Conservation (phyloP, 2,329 filamentous ascomycete genomes). For the Fusarium mexicanum region DNA sequence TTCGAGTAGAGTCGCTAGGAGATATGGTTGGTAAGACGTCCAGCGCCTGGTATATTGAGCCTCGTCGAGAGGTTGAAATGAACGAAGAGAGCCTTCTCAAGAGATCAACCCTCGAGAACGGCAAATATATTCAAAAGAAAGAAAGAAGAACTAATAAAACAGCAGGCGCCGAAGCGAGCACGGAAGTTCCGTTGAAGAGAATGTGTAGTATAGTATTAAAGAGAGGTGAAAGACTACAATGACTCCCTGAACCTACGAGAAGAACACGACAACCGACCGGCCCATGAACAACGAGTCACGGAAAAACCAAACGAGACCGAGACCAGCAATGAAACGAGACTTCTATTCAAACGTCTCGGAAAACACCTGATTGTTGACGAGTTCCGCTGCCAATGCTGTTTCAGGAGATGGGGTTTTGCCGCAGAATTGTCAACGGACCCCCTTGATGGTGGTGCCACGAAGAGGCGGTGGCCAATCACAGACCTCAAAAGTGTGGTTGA, state of each 20-base stretch:
- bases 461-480: constrained; percentile 41
- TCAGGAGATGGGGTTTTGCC: constrained; percentile 43
- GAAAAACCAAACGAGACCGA: constrained; percentile 31
- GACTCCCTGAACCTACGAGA: not conserved
- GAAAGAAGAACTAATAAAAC: constrained; percentile 10
- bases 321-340: constrained; percentile 37
- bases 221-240: constrained; percentile 7
- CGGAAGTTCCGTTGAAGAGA: constrained; percentile 19
- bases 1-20: not conserved
- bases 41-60: constrained; percentile 37
- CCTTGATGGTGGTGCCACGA: constrained; percentile 22
- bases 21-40: constrained; percentile 35
- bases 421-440: constrained; percentile 31
- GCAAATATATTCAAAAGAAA: constrained; percentile 18
- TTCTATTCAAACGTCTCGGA: constrained; percentile 37
- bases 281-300: constrained; percentile 4
- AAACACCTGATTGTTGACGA: constrained; percentile 41
- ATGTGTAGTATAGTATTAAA: constrained; percentile 25
- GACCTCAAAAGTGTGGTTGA: constrained; percentile 11
- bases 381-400: constrained; percentile 39
- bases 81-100: constrained; percentile 22
- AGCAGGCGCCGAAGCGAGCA: constrained; percentile 27
- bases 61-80: constrained; percentile 39
- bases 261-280: constrained; percentile 3
- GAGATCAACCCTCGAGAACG: constrained; percentile 24